Evolutionary conservation across 108 stramenopile species (phyloP).

Genomic region (Aurantiochytrium sp.): DNA sequence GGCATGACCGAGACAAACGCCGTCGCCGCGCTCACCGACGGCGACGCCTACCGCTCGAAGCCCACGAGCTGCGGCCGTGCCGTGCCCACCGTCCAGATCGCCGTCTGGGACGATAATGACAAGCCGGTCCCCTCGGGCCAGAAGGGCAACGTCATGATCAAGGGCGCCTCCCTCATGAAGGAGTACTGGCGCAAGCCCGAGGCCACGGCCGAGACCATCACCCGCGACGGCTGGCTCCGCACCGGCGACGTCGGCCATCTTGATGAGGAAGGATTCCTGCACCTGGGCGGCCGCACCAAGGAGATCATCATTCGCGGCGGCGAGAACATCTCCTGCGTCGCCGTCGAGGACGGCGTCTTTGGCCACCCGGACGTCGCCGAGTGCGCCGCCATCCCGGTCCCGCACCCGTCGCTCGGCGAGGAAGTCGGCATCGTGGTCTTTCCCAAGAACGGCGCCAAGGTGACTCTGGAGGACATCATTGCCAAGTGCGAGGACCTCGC

Average conservation of each 20-base stretch:
- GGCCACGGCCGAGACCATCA: constrained; percentile 72
- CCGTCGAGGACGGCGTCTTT: constrained; percentile 34
- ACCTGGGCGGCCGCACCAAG: constrained; percentile 71
- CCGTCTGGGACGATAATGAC: constrained; percentile 1
- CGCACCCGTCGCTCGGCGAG: constrained; percentile 2
- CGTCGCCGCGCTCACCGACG: neutral
- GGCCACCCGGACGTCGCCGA: constrained; percentile 31
- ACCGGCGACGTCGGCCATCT: constrained; percentile 77
- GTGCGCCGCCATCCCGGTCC: neutral
- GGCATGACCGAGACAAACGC: constrained; percentile 37
- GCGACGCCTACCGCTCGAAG: neutral
- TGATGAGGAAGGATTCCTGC: constrained; percentile 70
- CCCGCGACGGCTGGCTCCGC: constrained; percentile 73
- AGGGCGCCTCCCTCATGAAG: constrained; percentile 51
- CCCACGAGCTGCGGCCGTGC: neutral
- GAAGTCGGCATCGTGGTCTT: constrained; percentile 15
- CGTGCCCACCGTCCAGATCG: neutral
- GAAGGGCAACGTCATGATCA: constrained; percentile 14
- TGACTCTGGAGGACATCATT: neutral
- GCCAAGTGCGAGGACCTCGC: neutral
- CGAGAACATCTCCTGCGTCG: constrained; percentile 39
- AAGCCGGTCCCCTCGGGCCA: neutral
- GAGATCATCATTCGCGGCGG: constrained; percentile 41
- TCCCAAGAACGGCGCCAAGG: neutral
- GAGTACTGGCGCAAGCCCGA: constrained; percentile 76